These are phyloP conservation scores for Rhodotorula paludigena DNA, from an alignment of 768 basidiomycete genomes.

Conservation along the genomic window DNA sequence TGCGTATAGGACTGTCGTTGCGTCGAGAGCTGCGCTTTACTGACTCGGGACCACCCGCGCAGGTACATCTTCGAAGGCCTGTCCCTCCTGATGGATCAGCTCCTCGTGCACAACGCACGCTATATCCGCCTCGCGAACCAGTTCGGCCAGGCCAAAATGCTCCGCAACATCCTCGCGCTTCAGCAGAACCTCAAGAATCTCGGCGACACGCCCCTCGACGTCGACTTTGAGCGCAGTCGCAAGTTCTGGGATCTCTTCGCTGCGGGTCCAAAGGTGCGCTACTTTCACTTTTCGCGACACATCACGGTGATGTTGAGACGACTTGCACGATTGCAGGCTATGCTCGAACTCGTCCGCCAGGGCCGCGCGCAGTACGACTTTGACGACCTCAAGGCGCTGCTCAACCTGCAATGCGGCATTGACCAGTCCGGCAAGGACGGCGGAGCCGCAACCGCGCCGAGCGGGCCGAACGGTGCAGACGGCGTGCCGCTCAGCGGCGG, in stretches of 20 bases:
- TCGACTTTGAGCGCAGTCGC: slow-evolving; percentile 70
- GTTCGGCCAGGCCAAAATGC: slow-evolving; percentile 77
- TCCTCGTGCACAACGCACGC: slow-evolving; percentile 69
- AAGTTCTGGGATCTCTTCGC: slow-evolving; percentile 76
- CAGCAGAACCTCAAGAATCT: slow-evolving; percentile 82
- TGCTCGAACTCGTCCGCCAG: slow-evolving; percentile 66
- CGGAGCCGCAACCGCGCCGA: not conserved
- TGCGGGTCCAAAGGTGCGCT: slow-evolving; percentile 65
- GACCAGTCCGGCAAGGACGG: slow-evolving; percentile 51
- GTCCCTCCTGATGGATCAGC: slow-evolving; percentile 74
- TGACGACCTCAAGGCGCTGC: slow-evolving; percentile 87
- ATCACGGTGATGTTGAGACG: too few species aligned
- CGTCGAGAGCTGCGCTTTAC: not conserved
- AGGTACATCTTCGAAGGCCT: slow-evolving; percentile 87
- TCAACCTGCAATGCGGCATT: slow-evolving; percentile 81
- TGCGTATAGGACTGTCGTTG: slow-evolving; percentile 49
- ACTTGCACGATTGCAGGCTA: slow-evolving; percentile 53
- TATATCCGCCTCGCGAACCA: slow-evolving; percentile 64
- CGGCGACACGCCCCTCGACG: slow-evolving; percentile 57
- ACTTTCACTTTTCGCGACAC: not conserved
- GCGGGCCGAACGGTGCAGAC: slow-evolving; percentile 1
- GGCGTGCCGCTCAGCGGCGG: not conserved
- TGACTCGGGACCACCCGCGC: not conserved
- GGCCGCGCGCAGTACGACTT: slow-evolving; percentile 65
- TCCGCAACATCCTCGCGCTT: slow-evolving; percentile 80